These are phyloP conservation scores for Cytospora mali DNA, from an alignment of 2,329 filamentous ascomycete genomes.

Conservation along the genomic window DNA sequence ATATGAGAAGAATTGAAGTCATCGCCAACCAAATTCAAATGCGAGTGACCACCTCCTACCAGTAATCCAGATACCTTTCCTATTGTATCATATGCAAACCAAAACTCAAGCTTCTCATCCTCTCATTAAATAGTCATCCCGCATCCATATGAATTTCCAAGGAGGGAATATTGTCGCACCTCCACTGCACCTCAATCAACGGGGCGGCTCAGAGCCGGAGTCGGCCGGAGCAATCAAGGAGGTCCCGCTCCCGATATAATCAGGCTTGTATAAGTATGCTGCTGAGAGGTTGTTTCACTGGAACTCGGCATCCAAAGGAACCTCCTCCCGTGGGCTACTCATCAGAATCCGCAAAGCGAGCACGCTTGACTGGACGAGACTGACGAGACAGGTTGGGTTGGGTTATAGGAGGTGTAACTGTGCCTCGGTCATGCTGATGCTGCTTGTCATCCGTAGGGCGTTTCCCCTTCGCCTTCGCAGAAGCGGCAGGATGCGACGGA, in stretches of 20 bases:
- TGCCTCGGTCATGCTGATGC: not conserved
- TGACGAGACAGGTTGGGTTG: too few species aligned
- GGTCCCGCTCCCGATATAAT: too few species aligned
- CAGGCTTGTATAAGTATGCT: too few species aligned
- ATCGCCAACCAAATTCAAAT: too few species aligned
- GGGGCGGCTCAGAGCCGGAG: not conserved
- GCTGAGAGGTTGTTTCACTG: too few species aligned
- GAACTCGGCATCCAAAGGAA: too few species aligned
- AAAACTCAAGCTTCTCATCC: not conserved
- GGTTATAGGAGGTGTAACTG: not conserved
- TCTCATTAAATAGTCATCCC: not conserved
- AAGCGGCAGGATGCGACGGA: not conserved
- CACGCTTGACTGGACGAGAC: constrained; percentile 4
- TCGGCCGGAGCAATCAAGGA: not conserved
- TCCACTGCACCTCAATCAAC: not conserved
- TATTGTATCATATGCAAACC: not conserved
- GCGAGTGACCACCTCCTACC: too few species aligned
- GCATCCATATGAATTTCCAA: not conserved
- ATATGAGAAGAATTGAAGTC: too few species aligned
- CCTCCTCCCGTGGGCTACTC: too few species aligned
- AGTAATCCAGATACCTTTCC: not conserved
- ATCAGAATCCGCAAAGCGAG: not conserved
- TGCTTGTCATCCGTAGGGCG: not conserved
- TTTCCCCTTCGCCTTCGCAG: not conserved
- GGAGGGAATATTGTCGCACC: not conserved